phyloP scores from a whole-genome alignment of 306 rosid genomes.

The Sechiopsis laciniata region DNA sequence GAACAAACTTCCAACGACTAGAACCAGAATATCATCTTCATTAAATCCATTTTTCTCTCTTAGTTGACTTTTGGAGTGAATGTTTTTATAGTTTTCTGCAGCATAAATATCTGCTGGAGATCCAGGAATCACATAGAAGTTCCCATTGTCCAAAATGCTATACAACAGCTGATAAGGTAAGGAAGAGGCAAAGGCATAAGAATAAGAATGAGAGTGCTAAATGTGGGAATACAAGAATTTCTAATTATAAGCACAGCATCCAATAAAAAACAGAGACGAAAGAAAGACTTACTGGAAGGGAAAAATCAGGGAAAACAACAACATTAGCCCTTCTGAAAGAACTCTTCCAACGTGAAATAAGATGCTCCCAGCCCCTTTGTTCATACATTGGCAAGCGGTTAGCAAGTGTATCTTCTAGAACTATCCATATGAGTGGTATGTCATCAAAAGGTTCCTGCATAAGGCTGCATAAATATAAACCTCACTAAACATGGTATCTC shows the following conservation, averaged over 20 bases:
- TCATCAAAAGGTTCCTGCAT: conserved; percentile 99
- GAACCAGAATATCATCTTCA: conserved; percentile 62
- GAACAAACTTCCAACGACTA: conserved; percentile 78
- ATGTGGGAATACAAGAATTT: conserved; percentile 22
- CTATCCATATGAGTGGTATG: conserved; percentile 82
- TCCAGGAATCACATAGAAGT: conserved; percentile 92
- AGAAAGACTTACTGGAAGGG: conserved; percentile 62
- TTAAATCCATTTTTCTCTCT: conserved; percentile 53
- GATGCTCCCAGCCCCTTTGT: conserved; percentile 62
- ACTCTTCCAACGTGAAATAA: conserved; percentile 77
- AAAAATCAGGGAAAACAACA: conserved; percentile 87
- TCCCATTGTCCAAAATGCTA: conserved; percentile 80
- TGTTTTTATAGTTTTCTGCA: conserved; percentile 55
- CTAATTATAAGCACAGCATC: background rate
- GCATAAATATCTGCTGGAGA: conserved; percentile 87
- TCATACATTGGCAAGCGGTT: conserved; percentile 66
- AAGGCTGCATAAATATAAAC: conserved; percentile 93
- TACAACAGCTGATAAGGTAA: conserved; percentile 73
- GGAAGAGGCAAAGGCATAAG: conserved; percentile 21
- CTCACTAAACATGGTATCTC: conserved; percentile 54
- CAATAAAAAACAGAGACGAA: conserved; percentile 10
- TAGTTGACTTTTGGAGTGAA: conserved; percentile 57
- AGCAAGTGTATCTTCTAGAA: conserved; percentile 85
- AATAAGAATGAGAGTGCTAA: conserved; percentile 23
- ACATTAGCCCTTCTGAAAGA: conserved; percentile 69